phyloP scores from a whole-genome alignment of 2,329 filamentous ascomycete species.

The Ramichloridium luteum region DNA sequence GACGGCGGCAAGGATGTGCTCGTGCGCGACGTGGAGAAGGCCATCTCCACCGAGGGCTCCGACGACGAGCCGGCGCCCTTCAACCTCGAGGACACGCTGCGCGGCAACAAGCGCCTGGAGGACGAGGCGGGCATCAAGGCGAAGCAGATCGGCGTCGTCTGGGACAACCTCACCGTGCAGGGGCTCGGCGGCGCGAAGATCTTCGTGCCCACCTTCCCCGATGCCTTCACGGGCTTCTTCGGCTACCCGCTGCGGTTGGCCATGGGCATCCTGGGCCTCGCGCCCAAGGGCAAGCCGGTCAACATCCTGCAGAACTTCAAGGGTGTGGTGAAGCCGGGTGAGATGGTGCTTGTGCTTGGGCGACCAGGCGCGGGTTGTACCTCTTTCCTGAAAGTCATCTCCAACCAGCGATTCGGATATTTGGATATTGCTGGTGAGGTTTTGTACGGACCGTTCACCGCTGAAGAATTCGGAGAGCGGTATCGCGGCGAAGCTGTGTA shows the following conservation, averaged over 20 bases:
- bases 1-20: conserved; percentile 30
- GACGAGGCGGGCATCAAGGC: conserved; percentile 66
- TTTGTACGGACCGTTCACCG: conserved; percentile 50
- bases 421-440: conserved; percentile 59
- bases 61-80: conserved; percentile 46
- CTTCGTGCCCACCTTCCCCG: conserved; percentile 47
- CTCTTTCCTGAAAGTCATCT: conserved; percentile 42
- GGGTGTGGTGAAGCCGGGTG: conserved; percentile 58
- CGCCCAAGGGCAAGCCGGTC: conserved; percentile 56
- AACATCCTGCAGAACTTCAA: conserved; percentile 63
- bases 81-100: conserved; percentile 62
- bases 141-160: conserved; percentile 55
- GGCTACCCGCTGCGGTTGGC: conserved; percentile 54
- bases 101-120: conserved; percentile 59
- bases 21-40: conserved; percentile 48
- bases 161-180: conserved; percentile 51
- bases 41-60: conserved; percentile 32
- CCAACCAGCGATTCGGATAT: conserved; percentile 46
- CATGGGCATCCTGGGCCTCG: conserved; percentile 51
- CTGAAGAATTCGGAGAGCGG: conserved; percentile 54
- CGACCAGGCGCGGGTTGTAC: conserved; percentile 53
- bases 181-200: conserved; percentile 50
- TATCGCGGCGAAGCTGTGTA: conserved; percentile 78
- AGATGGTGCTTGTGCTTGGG: conserved; percentile 79
- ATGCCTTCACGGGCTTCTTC: conserved; percentile 54